Base-by-base conservation (phyloP, 345 rosid genomes). In the Conringia planisiliqua region DNA sequence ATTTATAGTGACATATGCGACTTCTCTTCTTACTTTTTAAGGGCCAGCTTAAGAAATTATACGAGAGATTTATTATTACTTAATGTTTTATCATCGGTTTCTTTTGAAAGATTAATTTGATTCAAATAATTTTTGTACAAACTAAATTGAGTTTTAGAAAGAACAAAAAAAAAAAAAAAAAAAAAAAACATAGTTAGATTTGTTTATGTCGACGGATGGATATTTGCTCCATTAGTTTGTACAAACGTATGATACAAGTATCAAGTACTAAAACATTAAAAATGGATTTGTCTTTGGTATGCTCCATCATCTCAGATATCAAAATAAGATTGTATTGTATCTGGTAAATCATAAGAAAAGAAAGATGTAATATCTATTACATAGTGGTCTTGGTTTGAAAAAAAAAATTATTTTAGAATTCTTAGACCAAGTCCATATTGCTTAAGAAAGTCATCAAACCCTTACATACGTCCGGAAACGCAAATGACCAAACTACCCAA, bases 401-500 rank as follows among this genome's bases (percentile, higher is more conserved):
- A 48, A 48, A 18, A 26, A n/a, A n/a, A n/a, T n/a, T n/a, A 47
- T 17, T 18, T 48, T 48, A 48, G 1, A 48, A 9, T 48, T 48
- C 27, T 18, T 48, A 18, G 54, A 48, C 27, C 54, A 48, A 2
- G 51, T 46, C 51, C 51, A 46, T 22, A 46, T 16, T 46, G 52
- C 32, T n/a, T n/a, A n/a, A 2, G 24, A 50, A 50, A 50, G 30
- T 51, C n/a, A 22, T 26, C 30, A 20, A 38, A 32, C 7, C 6
- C 36, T 22, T 17, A 8, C 5, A 3, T 18, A 47, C 0, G 17
- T 47, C 11, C 26, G 9, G 50, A 17, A 47, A 17, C 17, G 11
- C 24, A 42, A 73, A 66, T 74, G 66, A 74, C 67, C 66, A 66
- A 73, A 65, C 8, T 66, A 36, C 54, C 51, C 78, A 27, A 17